phyloP scores from a whole-genome alignment of 305 asterid genomes.

The Rubia peregrina region DNA sequence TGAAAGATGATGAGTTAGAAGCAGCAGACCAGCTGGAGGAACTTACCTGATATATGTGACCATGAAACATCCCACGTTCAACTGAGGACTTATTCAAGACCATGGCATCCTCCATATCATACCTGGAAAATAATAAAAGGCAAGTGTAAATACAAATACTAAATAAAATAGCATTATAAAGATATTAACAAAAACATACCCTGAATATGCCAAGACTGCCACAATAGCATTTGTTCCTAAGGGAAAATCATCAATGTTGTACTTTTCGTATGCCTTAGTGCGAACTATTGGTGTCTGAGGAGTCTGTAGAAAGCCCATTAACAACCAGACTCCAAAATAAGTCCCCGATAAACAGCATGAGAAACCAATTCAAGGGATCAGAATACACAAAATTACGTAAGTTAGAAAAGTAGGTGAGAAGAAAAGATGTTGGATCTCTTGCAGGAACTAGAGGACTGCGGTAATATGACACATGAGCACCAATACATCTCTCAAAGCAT shows the following conservation, averaged over 20 bases:
- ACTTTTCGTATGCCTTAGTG: slow-evolving; percentile 74
- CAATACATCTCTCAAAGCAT: not conserved
- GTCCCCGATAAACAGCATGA: not conserved
- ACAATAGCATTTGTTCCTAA: slow-evolving; percentile 96
- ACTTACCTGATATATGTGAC: slow-evolving; percentile 80
- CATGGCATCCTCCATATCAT: slow-evolving; percentile 99
- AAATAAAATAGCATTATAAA: not conserved
- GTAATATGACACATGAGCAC: not conserved
- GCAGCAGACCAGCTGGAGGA: not conserved
- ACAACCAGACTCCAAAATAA: slow-evolving; percentile 9
- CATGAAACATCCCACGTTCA: slow-evolving; percentile 94
- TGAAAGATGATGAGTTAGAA: too few relatives aligned
- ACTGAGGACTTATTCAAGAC: slow-evolving; percentile 90
- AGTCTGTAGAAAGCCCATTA: slow-evolving; percentile 46
- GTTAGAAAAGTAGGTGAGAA: not conserved
- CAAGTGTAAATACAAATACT: slow-evolving; percentile 3
- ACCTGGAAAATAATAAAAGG: slow-evolving; percentile 38
- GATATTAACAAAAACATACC: slow-evolving; percentile 38
- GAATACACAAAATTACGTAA: not conserved
- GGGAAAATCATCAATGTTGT: slow-evolving; percentile 76
- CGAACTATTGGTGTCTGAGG: slow-evolving; percentile 98
- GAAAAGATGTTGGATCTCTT: not conserved
- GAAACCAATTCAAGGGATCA: not conserved
- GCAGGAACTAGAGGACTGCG: not conserved
- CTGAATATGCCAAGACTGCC: slow-evolving; percentile 95